These are phyloP conservation scores for Pouteria campechiana DNA, from an alignment of 179 eudicot genomes.

Conservation along the genomic window DNA sequence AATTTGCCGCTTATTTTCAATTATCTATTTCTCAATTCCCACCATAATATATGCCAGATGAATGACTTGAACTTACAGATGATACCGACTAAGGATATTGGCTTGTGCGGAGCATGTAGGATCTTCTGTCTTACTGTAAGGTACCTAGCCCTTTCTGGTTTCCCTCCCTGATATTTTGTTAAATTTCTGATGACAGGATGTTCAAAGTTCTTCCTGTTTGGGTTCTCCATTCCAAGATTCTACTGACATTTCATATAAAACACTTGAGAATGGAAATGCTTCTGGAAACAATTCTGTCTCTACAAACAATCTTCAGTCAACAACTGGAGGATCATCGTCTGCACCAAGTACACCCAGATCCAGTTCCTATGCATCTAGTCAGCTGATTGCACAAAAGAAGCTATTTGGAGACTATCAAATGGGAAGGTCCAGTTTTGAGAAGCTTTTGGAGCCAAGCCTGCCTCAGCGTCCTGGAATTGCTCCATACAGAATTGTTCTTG, in stretches of 20 bases:
- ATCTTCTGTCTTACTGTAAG: too few species aligned
- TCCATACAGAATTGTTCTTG: constrained; percentile 80
- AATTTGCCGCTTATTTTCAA: too few species aligned
- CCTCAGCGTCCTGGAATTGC: constrained; percentile 59
- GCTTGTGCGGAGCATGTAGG: too few species aligned
- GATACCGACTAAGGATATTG: too few species aligned
- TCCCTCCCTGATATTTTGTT: background rate
- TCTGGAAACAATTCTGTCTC: constrained; percentile 6
- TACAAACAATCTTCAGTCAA: constrained; percentile 11
- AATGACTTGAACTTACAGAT: too few species aligned
- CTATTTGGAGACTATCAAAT: constrained; percentile 54
- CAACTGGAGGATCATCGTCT: too few species aligned
- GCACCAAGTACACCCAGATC: constrained; percentile 17
- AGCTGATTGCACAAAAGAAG: constrained; percentile 50
- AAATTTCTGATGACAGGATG: constrained; percentile 17
- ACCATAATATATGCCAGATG: too few species aligned
- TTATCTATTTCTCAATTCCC: too few species aligned
- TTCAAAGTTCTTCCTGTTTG: background rate
- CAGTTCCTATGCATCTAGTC: constrained; percentile 27
- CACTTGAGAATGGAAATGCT: constrained; percentile 16
- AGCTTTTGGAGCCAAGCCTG: constrained; percentile 82
- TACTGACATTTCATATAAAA: constrained; percentile 3
- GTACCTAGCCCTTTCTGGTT: background rate
- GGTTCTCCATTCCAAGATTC: constrained; percentile 7
- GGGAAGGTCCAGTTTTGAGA: constrained; percentile 75